These are phyloP conservation scores for Cyclotella cryptica DNA, from an alignment of 108 stramenopile genomes.

Conservation along the genomic window DNA sequence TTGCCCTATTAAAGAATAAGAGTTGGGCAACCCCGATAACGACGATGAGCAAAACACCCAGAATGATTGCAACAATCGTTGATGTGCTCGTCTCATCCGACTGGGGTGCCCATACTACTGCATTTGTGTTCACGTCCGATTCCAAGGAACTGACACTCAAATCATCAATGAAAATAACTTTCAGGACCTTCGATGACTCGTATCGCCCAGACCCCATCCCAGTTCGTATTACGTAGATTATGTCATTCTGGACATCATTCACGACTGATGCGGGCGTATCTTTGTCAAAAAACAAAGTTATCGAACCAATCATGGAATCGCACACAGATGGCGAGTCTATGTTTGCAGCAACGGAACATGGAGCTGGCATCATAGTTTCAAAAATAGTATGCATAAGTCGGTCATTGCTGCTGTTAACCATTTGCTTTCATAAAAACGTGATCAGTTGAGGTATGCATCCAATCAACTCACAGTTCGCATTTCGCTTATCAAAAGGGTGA, in stretches of 20 bases:
- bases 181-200: slow-evolving; percentile 29
- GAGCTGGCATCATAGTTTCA: slow-evolving; percentile 5
- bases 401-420: too few species aligned
- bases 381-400: not conserved
- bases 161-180: slow-evolving; percentile 41
- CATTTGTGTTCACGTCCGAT: not conserved
- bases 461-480: slow-evolving; percentile 19
- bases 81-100: slow-evolving; percentile 3
- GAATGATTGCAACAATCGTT: slow-evolving; percentile 20
- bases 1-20: slow-evolving; percentile 16
- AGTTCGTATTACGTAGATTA: slow-evolving; percentile 35
- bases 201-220: slow-evolving; percentile 41
- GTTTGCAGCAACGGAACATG: slow-evolving; percentile 35
- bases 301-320: slow-evolving; percentile 38
- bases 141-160: slow-evolving; percentile 5
- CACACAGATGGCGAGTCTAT: slow-evolving; percentile 30
- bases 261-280: slow-evolving; percentile 11
- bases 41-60: slow-evolving; percentile 17
- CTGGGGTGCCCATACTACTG: slow-evolving; percentile 5
- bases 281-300: slow-evolving; percentile 29
- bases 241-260: slow-evolving; percentile 14
- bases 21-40: slow-evolving; percentile 6
- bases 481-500: slow-evolving; percentile 6
- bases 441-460: not conserved
- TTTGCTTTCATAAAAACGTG: too few species aligned